Evolutionary conservation across 2,329 filamentous ascomycete species (phyloP).

Genomic region (Lasiodiplodia hormozganensis): DNA sequence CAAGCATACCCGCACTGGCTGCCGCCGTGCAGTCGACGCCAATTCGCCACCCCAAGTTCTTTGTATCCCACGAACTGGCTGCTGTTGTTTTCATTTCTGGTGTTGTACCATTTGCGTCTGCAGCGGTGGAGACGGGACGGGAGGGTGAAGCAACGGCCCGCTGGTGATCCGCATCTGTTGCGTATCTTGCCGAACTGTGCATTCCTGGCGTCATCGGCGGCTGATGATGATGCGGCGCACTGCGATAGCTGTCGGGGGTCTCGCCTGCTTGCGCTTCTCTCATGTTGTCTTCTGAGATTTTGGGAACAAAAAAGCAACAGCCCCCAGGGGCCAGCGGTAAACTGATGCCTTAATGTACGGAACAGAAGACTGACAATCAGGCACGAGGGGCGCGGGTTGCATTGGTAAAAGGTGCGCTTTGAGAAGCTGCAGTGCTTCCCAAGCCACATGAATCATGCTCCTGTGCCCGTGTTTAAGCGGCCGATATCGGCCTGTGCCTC

Average conservation of each 20-base stretch:
- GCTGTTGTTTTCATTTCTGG: constrained; percentile 2
- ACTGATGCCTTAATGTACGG: neutral
- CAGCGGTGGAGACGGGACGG: neutral
- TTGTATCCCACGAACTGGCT: constrained; percentile 72
- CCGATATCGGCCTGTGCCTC: constrained; percentile 20
- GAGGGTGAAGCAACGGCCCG: neutral
- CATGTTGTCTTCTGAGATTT: neutral
- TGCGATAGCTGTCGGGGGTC: constrained; percentile 15
- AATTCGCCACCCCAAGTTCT: constrained; percentile 71
- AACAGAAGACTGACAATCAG: neutral
- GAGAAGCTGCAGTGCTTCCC: constrained; percentile 5
- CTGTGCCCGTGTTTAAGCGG: constrained; percentile 13
- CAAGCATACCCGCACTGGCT: constrained; percentile 72
- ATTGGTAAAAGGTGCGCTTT: constrained; percentile 16
- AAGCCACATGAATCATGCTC: constrained; percentile 16
- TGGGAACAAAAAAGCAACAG: too few relatives aligned
- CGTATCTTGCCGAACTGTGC: constrained; percentile 11
- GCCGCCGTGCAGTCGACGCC: constrained; percentile 74
- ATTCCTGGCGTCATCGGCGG: constrained; percentile 21
- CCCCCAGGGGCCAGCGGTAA: neutral
- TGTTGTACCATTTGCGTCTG: constrained; percentile 21
- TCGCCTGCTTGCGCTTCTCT: constrained; percentile 13
- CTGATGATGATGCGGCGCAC: constrained; percentile 16
- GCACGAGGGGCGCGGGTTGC: constrained; percentile 5
- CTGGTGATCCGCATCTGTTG: constrained; percentile 17